These are phyloP conservation scores for Ehretia macrophylla DNA, from an alignment of 257 asterid species.

Conservation along the genomic window DNA sequence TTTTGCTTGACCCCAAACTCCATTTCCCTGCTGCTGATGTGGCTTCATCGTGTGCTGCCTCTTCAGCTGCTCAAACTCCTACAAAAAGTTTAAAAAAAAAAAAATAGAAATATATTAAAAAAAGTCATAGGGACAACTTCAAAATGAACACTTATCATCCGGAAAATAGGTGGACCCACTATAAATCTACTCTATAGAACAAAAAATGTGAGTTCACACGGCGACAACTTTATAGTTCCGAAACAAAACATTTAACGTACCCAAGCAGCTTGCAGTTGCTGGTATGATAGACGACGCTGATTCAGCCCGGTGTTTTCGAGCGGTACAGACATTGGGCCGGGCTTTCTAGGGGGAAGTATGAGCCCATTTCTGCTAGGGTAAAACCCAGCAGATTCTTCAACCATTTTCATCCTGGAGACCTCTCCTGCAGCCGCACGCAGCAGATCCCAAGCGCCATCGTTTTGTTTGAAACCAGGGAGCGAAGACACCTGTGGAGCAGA, in stretches of 20 bases:
- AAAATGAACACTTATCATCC: not conserved
- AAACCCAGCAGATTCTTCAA: constrained; percentile 38
- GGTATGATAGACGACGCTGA: constrained; percentile 30
- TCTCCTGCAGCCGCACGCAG: constrained; percentile 58
- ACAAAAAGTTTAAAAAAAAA: not conserved
- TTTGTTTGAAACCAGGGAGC: constrained; percentile 25
- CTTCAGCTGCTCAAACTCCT: constrained; percentile 34
- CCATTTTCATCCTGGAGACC: constrained; percentile 45
- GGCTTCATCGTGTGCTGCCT: constrained; percentile 34
- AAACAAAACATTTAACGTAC: not conserved
- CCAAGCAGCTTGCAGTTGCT: constrained; percentile 15
- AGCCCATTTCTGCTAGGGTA: constrained; percentile 15
- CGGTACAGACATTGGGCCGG: constrained; percentile 16
- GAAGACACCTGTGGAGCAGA: constrained; percentile 38
- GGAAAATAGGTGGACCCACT: no score
- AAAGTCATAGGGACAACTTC: not conserved
- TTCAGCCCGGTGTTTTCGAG: not conserved
- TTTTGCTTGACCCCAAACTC: constrained; percentile 23
- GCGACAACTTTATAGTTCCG: no score
- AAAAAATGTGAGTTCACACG: no score
- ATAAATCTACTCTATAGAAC: no score
- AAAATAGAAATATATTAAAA: not conserved
- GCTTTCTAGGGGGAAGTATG: constrained; percentile 18
- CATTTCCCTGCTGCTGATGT: constrained; percentile 7
- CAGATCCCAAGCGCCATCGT: constrained; percentile 33